phyloP scores from a whole-genome alignment of 192 early-diverging fungal species.

The Chytriomyces hyalinus region DNA sequence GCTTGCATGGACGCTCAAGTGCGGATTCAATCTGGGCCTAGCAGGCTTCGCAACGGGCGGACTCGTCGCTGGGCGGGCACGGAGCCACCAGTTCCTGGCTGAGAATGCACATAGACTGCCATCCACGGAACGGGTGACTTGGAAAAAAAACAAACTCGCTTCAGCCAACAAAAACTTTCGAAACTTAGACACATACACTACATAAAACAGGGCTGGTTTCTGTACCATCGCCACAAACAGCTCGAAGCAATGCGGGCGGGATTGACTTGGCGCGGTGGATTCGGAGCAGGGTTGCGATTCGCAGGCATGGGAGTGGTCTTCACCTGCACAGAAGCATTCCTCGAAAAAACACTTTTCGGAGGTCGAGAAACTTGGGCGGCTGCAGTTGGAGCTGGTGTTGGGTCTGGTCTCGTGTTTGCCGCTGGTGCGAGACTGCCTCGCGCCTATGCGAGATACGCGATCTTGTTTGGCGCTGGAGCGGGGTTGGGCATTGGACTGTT shows the following conservation, averaged over 20 bases:
- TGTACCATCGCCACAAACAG: conserved; percentile 91
- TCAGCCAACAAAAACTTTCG: too few species aligned
- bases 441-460: conserved; percentile 48
- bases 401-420: conserved; percentile 67
- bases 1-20: conserved; percentile 2
- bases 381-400: conserved; percentile 67
- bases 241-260: conserved; percentile 69
- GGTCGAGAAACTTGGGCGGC: conserved; percentile 68
- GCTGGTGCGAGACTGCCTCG: conserved; percentile 36
- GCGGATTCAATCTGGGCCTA: conserved; percentile 13
- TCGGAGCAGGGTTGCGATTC: conserved; percentile 58
- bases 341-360: conserved; percentile 45
- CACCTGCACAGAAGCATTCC: conserved; percentile 60
- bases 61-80: not conserved
- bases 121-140: conserved; percentile 56
- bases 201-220: conserved; percentile 85
- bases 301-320: conserved; percentile 68
- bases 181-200: too few species aligned
- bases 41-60: conserved; percentile 2
- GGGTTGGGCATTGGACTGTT: conserved; percentile 40
- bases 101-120: conserved; percentile 89
- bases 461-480: conserved; percentile 35
- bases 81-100: conserved; percentile 50
- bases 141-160: too few species aligned
- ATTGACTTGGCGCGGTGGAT: conserved; percentile 51